Percentiles rank a stretch among this genome's conserved stretches.
phyloP scores from a whole-genome alignment of 306 rosid genomes.

The Chamaecrista fasciculata region DNA sequence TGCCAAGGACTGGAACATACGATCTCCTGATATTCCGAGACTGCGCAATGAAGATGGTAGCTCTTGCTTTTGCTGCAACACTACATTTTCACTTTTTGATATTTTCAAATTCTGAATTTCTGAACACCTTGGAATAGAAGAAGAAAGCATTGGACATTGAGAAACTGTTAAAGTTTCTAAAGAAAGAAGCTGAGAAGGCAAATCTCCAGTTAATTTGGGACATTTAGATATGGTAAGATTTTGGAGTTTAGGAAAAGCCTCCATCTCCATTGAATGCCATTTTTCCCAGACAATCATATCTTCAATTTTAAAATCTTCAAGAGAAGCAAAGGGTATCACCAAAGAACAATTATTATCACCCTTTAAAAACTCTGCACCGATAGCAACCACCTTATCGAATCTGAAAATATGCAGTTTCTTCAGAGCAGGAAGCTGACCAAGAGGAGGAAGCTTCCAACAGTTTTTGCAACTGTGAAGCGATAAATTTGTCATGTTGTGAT shows the following conservation, averaged over 20 bases:
- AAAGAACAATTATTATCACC: not conserved
- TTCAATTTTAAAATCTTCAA: not conserved
- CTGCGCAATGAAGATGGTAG: not conserved
- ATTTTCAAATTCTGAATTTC: not conserved
- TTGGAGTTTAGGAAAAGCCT: conserved; percentile 9
- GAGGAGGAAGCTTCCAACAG: conserved; percentile 12
- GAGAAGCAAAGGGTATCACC: not conserved
- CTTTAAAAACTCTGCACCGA: conserved; percentile 6
- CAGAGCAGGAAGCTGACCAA: conserved; percentile 22
- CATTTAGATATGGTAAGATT: accelerated
- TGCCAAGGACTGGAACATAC: not conserved
- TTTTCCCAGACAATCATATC: not conserved
- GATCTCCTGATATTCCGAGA: not conserved
- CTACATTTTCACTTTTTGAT: not conserved
- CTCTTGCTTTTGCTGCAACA: not conserved
- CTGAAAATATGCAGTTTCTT: not conserved
- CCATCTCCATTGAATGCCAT: not conserved
- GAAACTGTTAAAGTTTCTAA: not conserved
- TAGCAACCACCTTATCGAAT: not conserved
- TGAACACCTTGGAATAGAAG: not conserved
- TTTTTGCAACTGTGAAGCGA: not conserved
- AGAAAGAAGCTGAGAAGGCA: not conserved
- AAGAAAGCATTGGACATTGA: not conserved
- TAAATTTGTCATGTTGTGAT: not conserved
- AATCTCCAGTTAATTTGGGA: not conserved